phyloP scores from a whole-genome alignment of 768 basidiomycete species.

The Calocera viscosa region DNA sequence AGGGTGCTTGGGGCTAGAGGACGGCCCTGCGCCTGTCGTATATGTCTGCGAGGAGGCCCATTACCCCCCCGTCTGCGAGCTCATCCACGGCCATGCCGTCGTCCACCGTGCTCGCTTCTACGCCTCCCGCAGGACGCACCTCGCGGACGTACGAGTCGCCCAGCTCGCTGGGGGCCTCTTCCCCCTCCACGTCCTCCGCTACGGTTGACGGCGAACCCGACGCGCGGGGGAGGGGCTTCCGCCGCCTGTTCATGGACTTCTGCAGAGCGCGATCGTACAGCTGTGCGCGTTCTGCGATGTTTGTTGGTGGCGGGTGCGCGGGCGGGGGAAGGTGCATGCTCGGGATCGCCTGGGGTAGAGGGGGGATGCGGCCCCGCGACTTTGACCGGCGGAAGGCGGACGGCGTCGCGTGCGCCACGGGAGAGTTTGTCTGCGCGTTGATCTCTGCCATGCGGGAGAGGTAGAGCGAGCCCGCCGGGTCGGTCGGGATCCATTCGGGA shows the following conservation, averaged over 20 bases:
- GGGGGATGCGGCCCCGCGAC: background rate
- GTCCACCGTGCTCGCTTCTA: background rate
- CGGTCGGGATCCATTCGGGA: constrained; percentile 88
- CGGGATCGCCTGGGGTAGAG: background rate
- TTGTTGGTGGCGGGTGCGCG: constrained; percentile 3
- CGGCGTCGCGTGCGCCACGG: background rate
- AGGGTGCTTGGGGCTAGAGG: background rate
- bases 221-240: background rate
- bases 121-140: constrained; percentile 23
- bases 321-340: constrained; percentile 6
- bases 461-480: constrained; percentile 83
- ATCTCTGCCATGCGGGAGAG: constrained; percentile 53
- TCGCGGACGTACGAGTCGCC: constrained; percentile 72
- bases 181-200: constrained; percentile 29
- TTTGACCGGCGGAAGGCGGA: background rate
- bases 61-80: constrained; percentile 67
- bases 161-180: constrained; percentile 47
- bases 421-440: constrained; percentile 15
- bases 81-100: constrained; percentile 36
- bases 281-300: constrained; percentile 41
- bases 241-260: constrained; percentile 10
- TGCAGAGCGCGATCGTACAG: constrained; percentile 64
- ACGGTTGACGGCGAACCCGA: constrained; percentile 1
- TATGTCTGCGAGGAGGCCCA: constrained; percentile 78
- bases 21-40: constrained; percentile 33